These are phyloP conservation scores for Amaranthus cruentus DNA, from an alignment of 148 eudicot species.

Conservation along the genomic window DNA sequence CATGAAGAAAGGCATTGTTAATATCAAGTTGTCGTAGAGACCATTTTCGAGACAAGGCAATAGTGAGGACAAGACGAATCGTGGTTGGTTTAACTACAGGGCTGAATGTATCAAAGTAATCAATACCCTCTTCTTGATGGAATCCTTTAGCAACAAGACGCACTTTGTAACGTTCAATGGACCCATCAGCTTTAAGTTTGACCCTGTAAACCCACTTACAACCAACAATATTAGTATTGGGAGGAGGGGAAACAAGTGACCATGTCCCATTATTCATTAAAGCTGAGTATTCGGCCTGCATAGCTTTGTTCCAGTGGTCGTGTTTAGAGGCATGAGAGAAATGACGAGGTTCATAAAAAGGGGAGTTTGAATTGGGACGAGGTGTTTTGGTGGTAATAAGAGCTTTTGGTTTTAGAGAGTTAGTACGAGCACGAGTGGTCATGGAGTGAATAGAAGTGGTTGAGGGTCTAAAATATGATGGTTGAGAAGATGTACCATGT, in stretches of 20 bases:
- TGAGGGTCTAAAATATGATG: not conserved
- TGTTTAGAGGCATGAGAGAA: not conserved
- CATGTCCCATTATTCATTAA: not conserved
- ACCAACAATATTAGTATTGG: not conserved
- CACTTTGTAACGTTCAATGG: slow-evolving; percentile 3
- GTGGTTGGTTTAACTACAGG: not conserved
- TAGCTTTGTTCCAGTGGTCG: not conserved
- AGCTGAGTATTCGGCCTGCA: not conserved
- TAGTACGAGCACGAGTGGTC: not conserved
- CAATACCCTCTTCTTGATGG: slow-evolving; percentile 1
- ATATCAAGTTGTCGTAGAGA: too few relatives aligned
- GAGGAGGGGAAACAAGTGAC: not conserved
- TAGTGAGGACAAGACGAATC: too few relatives aligned
- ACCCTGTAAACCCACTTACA: slow-evolving; percentile 9
- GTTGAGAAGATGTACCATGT: not conserved
- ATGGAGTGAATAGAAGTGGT: not conserved
- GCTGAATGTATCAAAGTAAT: slow-evolving; percentile 1
- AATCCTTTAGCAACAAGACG: not conserved
- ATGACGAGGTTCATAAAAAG: not conserved
- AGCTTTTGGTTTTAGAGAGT: slow-evolving; percentile 6
- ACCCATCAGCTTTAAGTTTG: not conserved
- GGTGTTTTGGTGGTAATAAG: not conserved
- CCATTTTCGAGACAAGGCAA: too few relatives aligned
- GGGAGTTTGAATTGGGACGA: not conserved
- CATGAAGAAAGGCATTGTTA: too few relatives aligned